Conservation (phyloP, 352 stramenopile species). For the Phytophthora europaea region DNA sequence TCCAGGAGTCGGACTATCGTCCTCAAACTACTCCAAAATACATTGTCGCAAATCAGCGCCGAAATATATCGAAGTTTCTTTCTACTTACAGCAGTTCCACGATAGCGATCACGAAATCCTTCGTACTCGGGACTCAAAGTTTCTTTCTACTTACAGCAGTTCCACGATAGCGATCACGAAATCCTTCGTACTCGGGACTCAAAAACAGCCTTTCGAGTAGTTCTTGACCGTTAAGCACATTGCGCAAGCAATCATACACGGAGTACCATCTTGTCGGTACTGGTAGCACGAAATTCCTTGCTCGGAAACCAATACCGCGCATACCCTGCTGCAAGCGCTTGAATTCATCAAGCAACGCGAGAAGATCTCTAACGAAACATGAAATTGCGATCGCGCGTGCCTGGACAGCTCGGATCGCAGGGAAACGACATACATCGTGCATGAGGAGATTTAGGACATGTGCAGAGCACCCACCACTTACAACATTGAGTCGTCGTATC, state of each 20-base stretch:
- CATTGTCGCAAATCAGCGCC: not conserved
- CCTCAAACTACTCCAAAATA: not conserved
- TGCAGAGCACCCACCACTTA: constrained; percentile 3
- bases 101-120: constrained; percentile 6
- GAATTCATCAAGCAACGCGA: constrained; percentile 6
- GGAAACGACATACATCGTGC: not conserved
- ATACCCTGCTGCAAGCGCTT: not conserved
- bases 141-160: not conserved
- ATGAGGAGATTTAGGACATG: constrained; percentile 8
- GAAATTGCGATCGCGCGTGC: not conserved
- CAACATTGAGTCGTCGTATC: not conserved
- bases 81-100: not conserved
- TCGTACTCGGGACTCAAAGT: constrained; percentile 3
- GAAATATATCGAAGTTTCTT: constrained; percentile 1
- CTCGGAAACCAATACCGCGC: not conserved
- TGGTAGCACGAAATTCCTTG: not conserved
- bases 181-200: constrained; percentile 2
- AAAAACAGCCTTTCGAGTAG: constrained; percentile 5
- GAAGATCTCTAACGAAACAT: constrained; percentile 2
- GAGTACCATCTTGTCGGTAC: constrained; percentile 7
- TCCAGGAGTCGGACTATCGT: not conserved
- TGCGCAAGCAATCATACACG: not conserved
- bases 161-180: constrained; percentile 5
- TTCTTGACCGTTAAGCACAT: constrained; percentile 1
- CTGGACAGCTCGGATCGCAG: not conserved